Evolutionary conservation across 768 basidiomycete genomes (phyloP).

Genomic region (Calocybe cyanea): DNA sequence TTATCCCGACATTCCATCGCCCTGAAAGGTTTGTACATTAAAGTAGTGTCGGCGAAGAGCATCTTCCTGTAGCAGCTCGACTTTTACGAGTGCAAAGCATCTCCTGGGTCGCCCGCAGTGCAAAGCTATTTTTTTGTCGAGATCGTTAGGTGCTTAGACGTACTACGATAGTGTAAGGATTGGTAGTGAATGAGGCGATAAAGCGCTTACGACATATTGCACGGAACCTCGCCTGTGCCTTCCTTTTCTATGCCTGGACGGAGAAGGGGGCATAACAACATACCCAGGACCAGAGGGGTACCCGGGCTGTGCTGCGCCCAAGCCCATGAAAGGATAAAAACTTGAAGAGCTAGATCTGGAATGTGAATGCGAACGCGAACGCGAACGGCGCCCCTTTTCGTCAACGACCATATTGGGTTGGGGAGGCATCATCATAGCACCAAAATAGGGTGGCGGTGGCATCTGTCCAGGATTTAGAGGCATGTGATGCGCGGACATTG

Average conservation of each 20-base stretch:
- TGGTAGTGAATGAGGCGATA: background rate
- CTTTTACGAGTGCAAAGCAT: too few relatives aligned
- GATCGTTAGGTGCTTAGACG: background rate
- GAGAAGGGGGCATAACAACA: slow-evolving; percentile 5
- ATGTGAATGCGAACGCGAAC: slow-evolving; percentile 1
- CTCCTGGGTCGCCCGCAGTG: too few relatives aligned
- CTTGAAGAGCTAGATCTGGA: background rate
- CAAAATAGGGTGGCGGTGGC: slow-evolving; percentile 3
- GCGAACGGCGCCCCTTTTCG: slow-evolving; percentile 4
- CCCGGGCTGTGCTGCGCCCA: slow-evolving; percentile 1
- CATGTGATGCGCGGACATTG: slow-evolving; percentile 10
- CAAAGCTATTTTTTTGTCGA: too few relatives aligned
- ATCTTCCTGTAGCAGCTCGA: too few relatives aligned
- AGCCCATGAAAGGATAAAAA: background rate
- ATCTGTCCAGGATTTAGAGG: slow-evolving; percentile 1
- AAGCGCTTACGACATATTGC: slow-evolving; percentile 10
- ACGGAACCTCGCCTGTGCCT: slow-evolving; percentile 5
- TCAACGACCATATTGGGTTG: slow-evolving; percentile 7
- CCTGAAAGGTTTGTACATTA: too few relatives aligned
- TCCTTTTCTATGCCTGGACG: slow-evolving; percentile 2
- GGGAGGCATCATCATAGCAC: slow-evolving; percentile 11
- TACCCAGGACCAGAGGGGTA: slow-evolving; percentile 7
- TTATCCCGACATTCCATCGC: too few relatives aligned
- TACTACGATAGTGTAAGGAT: background rate
- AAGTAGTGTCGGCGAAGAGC: too few relatives aligned